These are phyloP conservation scores for Hibiscus syriacus DNA, from an alignment of 345 rosid genomes.

Conservation along the genomic window DNA sequence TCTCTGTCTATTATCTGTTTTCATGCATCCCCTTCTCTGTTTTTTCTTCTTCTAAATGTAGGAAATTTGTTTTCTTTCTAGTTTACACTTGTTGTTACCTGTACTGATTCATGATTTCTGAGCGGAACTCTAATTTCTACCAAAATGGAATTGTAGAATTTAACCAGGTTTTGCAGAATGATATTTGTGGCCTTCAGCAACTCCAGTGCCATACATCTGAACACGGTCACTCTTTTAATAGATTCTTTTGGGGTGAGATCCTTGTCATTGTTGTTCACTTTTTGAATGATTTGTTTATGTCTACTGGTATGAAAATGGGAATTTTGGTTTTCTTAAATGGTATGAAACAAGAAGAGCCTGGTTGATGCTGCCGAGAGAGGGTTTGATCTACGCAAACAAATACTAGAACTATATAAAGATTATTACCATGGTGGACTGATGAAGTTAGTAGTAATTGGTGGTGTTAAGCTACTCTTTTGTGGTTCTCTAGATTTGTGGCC, in stretches of 20 bases:
- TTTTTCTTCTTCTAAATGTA: background rate
- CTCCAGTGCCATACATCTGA: slow-evolving; percentile 82
- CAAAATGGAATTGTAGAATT: slow-evolving; percentile 50
- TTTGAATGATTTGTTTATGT: slow-evolving; percentile 9
- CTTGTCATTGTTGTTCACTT: slow-evolving; percentile 10
- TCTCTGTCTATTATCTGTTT: slow-evolving; percentile 1
- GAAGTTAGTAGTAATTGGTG: slow-evolving; percentile 97
- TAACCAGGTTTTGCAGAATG: slow-evolving; percentile 90
- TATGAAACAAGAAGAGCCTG: slow-evolving; percentile 93
- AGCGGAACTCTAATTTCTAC: slow-evolving; percentile 9
- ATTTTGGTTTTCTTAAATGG: slow-evolving; percentile 19
- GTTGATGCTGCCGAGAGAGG: slow-evolving; percentile 81
- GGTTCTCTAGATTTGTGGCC: background rate
- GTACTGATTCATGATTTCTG: slow-evolving; percentile 13
- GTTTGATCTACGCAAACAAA: slow-evolving; percentile 65
- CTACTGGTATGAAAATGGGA: slow-evolving; percentile 3
- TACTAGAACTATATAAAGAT: slow-evolving; percentile 54
- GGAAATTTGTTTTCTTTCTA: background rate
- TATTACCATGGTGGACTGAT: slow-evolving; percentile 83
- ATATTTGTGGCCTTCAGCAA: slow-evolving; percentile 89
- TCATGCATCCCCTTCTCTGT: background rate
- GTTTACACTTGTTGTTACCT: background rate
- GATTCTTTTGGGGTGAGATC: slow-evolving; percentile 84
- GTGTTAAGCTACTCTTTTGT: slow-evolving; percentile 43
- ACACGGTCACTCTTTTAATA: slow-evolving; percentile 64